Percentiles rank a stretch among this genome's conserved stretches.
Evolutionary conservation across 2,329 filamentous ascomycete species (phyloP).

Genomic region (Cladosporium sphaerospermum): DNA sequence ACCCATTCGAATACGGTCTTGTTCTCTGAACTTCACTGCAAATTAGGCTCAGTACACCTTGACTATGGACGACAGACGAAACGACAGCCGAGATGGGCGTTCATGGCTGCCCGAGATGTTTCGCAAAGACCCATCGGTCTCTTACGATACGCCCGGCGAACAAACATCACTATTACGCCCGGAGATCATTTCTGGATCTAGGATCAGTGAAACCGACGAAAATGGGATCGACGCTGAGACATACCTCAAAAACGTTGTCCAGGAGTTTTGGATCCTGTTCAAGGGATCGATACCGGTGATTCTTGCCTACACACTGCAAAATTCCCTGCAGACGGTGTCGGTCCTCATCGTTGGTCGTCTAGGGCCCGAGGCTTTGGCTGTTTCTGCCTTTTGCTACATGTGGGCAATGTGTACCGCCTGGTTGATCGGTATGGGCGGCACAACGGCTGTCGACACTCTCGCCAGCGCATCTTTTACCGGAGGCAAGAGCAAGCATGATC

Average conservation of each 20-base stretch:
- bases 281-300: slow-evolving; percentile 71
- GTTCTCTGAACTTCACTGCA: too few relatives aligned
- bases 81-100: not conserved
- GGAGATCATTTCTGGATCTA: slow-evolving; percentile 31
- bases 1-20: too few relatives aligned
- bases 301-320: slow-evolving; percentile 77
- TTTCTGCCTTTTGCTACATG: slow-evolving; percentile 85
- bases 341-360: slow-evolving; percentile 75
- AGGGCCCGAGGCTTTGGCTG: slow-evolving; percentile 72
- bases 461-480: slow-evolving; percentile 79
- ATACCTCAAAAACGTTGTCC: slow-evolving; percentile 35
- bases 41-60: too few relatives aligned
- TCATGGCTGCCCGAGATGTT: not conserved
- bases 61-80: too few relatives aligned
- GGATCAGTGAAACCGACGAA: slow-evolving; percentile 33
- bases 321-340: slow-evolving; percentile 75
- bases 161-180: slow-evolving; percentile 37
- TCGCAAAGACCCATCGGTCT: not conserved
- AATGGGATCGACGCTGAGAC: slow-evolving; percentile 32
- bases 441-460: slow-evolving; percentile 78
- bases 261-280: slow-evolving; percentile 62
- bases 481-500: slow-evolving; percentile 68
- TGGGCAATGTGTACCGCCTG: slow-evolving; percentile 86
- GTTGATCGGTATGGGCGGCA: slow-evolving; percentile 79
- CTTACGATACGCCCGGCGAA: slow-evolving; percentile 30